Base-by-base conservation (phyloP, 192 early-diverging fungal genomes). In the Mortierella claussenii region DNA sequence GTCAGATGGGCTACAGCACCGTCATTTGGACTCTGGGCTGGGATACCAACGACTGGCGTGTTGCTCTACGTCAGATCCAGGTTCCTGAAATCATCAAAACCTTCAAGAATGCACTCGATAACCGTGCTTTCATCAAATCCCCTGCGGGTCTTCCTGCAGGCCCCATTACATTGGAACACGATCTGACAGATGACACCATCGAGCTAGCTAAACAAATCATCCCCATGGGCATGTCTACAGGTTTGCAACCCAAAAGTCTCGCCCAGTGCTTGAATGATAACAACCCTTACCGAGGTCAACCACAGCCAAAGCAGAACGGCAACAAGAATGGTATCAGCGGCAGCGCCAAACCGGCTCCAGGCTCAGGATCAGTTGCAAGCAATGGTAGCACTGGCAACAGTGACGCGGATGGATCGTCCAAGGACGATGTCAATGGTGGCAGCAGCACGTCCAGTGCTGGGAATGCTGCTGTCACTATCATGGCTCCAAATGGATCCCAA, bases 41-140 rank as follows among this genome's bases (percentile, higher is more conserved):
- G 58, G 86, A 87, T 55, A 83, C 84, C 18, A 80, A 82, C 64
- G 86, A 87, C 67, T 86, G 84, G 84, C 70, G 79, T n/a, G 55
- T 86, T 44, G 71, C 74, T 9, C 24, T 34, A 11, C 32, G 64
- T 30, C 67, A 30, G 61, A 55, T 69, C 57, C 45, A 54, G 32
- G 30, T 28, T 9, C 34, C 37, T 27, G 54, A 60, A 20, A 50
- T 78, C 33, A 20, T 76, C 13, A 27, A 30, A 0, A 60, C 56
- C 51, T 76, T 76, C 45, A 56, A 36, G 23, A 61, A 57, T 32
- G 71, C 71, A 46, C 79, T 78, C 31, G 50, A 78, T 2, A 73
- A 60, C 32, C 70, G 75, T 5, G n/a, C 63, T 9, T 55, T 68
- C 18, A 60, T 79, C 45, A 62, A 32, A 40, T 76, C 71, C 24